phyloP scores from a whole-genome alignment of 257 asterid genomes.

The Hygrophila difformis region DNA sequence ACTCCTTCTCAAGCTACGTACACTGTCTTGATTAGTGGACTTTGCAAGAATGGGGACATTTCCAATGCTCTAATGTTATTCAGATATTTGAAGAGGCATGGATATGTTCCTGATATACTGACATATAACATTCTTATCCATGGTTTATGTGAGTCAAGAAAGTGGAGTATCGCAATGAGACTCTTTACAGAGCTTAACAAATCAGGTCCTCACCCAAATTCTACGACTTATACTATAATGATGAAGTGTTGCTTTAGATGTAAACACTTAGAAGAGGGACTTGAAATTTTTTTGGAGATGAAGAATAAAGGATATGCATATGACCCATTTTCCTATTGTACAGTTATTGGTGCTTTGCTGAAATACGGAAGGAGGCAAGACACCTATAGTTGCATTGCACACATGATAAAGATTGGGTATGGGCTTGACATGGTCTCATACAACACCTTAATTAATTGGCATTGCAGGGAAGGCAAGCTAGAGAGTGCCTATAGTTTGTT shows the following conservation, averaged over 20 bases:
- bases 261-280: conserved; percentile 43
- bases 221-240: conserved; percentile 74
- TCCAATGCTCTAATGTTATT: conserved; percentile 55
- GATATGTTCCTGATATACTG: conserved; percentile 48
- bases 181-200: conserved; percentile 56
- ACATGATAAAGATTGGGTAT: conserved; percentile 65
- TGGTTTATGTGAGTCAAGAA: conserved; percentile 44
- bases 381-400: conserved; percentile 41
- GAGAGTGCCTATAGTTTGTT: too few relatives aligned
- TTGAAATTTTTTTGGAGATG: conserved; percentile 65
- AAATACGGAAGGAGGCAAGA: conserved; percentile 40
- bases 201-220: conserved; percentile 53
- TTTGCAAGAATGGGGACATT: conserved; percentile 52
- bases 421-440: conserved; percentile 70
- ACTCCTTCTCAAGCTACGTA: conserved; percentile 48
- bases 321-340: conserved; percentile 71
- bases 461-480: conserved; percentile 54
- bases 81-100: conserved; percentile 46
- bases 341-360: conserved; percentile 58
- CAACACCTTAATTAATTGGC: conserved; percentile 63
- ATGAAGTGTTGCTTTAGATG: conserved; percentile 61
- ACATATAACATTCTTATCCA: conserved; percentile 78
- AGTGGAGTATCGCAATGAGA: conserved; percentile 38
- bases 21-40: conserved; percentile 71
- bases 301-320: conserved; percentile 70